Conservation (phyloP, 805 yeast species). For the Metschnikowia chrysomelidarum region DNA sequence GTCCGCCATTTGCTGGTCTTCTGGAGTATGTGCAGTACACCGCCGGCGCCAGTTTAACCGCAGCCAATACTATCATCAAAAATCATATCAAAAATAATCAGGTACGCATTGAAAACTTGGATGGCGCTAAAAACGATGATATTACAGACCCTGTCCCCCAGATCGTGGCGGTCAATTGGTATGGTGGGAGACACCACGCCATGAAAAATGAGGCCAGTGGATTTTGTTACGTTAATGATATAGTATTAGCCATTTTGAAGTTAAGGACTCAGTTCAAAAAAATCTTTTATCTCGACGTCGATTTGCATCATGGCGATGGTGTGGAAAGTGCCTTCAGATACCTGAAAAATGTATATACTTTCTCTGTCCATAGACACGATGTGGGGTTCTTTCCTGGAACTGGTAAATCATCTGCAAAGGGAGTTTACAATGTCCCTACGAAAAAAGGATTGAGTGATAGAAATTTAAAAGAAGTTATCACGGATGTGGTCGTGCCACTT, state of each 20-base stretch:
- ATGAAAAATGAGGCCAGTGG: conserved; percentile 56
- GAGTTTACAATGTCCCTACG: conserved; percentile 52
- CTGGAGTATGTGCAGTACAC: conserved; percentile 46
- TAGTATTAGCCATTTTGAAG: conserved; percentile 53
- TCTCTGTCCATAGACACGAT: conserved; percentile 64
- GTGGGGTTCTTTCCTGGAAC: conserved; percentile 75
- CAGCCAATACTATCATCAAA: conserved; percentile 38
- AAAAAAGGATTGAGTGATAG: conserved; percentile 54
- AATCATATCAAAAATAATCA: background rate
- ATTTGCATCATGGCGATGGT: conserved; percentile 81
- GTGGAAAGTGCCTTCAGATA: conserved; percentile 63
- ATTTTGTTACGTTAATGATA: conserved; percentile 72
- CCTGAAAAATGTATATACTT: conserved; percentile 54
- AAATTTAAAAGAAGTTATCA: conserved; percentile 35
- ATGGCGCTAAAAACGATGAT: background rate
- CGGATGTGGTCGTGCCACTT: conserved; percentile 45
- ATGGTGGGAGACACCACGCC: conserved; percentile 79
- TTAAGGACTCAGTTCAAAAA: conserved; percentile 46
- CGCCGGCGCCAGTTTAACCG: conserved; percentile 58
- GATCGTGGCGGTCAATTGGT: conserved; percentile 58
- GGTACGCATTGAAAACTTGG: conserved; percentile 24
- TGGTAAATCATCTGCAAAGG: conserved; percentile 44
- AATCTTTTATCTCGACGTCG: conserved; percentile 66
- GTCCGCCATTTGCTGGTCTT: conserved; percentile 58
- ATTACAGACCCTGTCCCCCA: conserved; percentile 2